Conservation (phyloP, 2,329 filamentous ascomycete species). For the Talaromyces sp. region DNA sequence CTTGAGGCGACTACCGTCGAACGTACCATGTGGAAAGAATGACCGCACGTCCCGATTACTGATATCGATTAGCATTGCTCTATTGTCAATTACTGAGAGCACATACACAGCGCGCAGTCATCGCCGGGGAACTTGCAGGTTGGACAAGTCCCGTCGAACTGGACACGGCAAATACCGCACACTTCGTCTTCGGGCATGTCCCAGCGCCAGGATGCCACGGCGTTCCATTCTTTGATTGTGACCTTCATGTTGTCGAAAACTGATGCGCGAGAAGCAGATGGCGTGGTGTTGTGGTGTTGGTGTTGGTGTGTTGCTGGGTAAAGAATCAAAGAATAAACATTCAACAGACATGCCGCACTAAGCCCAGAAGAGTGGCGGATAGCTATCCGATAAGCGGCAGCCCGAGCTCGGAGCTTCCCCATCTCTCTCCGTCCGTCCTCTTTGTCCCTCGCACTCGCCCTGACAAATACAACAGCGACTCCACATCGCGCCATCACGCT, state of each 20-base stretch:
- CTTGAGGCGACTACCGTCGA: neutral
- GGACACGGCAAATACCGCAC: conserved; percentile 95
- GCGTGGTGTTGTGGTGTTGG: neutral
- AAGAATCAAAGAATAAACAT: neutral
- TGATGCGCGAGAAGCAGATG: neutral
- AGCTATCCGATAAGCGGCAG: neutral
- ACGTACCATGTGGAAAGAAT: conserved; percentile 92
- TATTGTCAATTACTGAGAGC: neutral
- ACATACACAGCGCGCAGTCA: conserved; percentile 78
- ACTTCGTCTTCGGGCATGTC: conserved; percentile 96
- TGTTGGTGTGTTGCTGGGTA: neutral
- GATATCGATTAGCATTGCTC: conserved; percentile 4
- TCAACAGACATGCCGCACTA: neutral
- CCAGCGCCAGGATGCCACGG: conserved; percentile 96
- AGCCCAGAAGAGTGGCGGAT: neutral
- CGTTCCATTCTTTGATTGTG: conserved; percentile 87
- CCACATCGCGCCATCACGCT: conserved; percentile 7
- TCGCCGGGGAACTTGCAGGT: conserved; percentile 98
- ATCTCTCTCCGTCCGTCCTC: neutral
- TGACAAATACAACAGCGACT: neutral
- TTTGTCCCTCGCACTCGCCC: neutral
- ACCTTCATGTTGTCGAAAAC: conserved; percentile 70
- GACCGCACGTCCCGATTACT: conserved; percentile 96
- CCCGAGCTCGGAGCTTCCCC: conserved; percentile 9
- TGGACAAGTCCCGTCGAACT: conserved; percentile 96